phyloP scores from a whole-genome alignment of 176 grass and related monocot species.

The Ananas comosus region DNA sequence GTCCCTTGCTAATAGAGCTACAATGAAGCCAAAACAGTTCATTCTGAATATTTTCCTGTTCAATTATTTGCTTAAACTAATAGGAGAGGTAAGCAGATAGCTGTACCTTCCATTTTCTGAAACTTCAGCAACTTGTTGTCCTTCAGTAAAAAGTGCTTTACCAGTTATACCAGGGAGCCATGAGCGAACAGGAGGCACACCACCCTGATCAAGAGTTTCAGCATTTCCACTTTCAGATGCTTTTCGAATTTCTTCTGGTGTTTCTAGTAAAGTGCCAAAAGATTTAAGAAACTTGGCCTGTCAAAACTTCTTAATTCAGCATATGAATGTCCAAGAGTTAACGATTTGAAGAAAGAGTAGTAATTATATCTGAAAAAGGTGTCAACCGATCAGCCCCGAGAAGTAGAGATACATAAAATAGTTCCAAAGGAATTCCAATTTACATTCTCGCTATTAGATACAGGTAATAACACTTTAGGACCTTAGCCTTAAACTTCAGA shows the following conservation, averaged over 20 bases:
- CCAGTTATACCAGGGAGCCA: constrained; percentile 7
- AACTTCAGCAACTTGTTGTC: constrained; percentile 4
- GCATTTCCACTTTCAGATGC: neutral
- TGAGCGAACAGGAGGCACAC: constrained; percentile 1
- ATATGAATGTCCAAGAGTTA: neutral
- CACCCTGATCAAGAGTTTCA: constrained; percentile 9
- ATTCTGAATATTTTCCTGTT: neutral
- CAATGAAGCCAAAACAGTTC: neutral
- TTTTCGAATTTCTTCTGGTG: constrained; percentile 28
- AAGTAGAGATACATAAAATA: neutral
- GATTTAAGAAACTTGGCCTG: constrained; percentile 24
- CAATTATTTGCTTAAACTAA: neutral
- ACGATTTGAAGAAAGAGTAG: neutral
- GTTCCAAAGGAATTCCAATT: neutral
- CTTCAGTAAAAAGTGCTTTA: constrained; percentile 14
- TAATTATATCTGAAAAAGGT: neutral
- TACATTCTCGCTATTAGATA: neutral
- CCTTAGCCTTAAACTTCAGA: too few species aligned
- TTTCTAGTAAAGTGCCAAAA: constrained; percentile 16
- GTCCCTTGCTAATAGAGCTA: constrained; percentile 29
- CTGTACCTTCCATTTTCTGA: constrained; percentile 35
- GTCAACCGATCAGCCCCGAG: neutral
- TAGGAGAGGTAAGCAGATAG: neutral
- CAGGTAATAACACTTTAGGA: neutral
- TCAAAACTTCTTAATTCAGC: constrained; percentile 16